Evolutionary conservation across 176 grass and related monocot species (phyloP).

Genomic region (Ampelocalamus luodianensis): DNA sequence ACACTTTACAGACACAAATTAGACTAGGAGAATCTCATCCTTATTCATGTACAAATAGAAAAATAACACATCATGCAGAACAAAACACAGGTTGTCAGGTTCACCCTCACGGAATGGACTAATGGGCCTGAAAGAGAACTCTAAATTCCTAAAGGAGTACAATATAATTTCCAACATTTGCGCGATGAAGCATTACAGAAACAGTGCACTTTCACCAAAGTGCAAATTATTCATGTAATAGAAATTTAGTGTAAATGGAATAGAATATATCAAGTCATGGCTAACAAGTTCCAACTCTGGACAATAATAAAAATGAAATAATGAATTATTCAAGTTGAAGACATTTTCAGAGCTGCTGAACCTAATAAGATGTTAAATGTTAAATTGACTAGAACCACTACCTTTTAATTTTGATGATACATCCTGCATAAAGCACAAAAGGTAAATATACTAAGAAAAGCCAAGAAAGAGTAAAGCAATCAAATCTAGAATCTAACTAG

Average conservation of each 20-base stretch:
- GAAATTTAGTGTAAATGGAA: background rate
- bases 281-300: background rate
- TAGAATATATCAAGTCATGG: background rate
- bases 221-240: constrained; percentile 5
- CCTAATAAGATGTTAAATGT: constrained; percentile 22
- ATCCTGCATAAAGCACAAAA: constrained; percentile 34
- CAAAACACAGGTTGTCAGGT: background rate
- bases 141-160: background rate
- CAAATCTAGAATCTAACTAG: constrained; percentile 10
- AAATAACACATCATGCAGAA: background rate
- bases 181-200: background rate
- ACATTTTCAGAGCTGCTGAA: constrained; percentile 12
- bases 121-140: constrained; percentile 4
- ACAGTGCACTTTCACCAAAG: background rate
- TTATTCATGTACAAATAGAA: constrained; percentile 1
- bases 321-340: constrained; percentile 4
- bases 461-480: background rate
- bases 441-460: constrained; percentile 6
- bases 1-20: background rate
- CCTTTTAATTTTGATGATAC: constrained; percentile 8
- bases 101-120: background rate
- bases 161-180: background rate
- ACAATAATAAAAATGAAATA: background rate
- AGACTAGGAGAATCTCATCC: background rate
- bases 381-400: background rate